These are phyloP conservation scores for Anastatica hierochuntica DNA, from an alignment of 345 rosid genomes.

Conservation along the genomic window DNA sequence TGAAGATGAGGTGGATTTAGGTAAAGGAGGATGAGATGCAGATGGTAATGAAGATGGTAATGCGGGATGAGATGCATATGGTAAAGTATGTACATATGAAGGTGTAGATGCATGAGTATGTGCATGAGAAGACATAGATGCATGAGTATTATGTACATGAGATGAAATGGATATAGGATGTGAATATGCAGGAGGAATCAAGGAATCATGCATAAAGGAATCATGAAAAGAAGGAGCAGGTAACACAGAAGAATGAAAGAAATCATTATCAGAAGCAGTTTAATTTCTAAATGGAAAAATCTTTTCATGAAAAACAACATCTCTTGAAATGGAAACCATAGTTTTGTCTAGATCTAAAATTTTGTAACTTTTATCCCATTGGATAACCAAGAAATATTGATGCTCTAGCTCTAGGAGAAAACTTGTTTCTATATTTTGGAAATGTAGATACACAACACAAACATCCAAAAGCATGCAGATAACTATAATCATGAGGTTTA, in stretches of 20 bases:
- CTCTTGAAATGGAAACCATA: neutral
- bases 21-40: no score
- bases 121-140: no score
- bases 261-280: no score
- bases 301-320: neutral
- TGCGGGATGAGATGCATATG: no score
- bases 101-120: no score
- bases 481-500: neutral
- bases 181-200: no score
- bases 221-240: no score
- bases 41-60: no score
- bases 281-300: neutral
- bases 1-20: no score
- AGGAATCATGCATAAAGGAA: neutral
- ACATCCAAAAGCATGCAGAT: neutral
- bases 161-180: no score
- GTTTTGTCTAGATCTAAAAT: neutral
- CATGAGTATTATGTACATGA: no score
- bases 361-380: neutral
- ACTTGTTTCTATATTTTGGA: neutral
- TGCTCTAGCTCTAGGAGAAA: neutral
- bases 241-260: neutral
- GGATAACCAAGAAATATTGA: neutral
- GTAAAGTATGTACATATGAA: no score
- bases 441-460: neutral